Percentiles rank a stretch among this genome's conserved stretches.
These are phyloP conservation scores for Pigoraptor vietnamica DNA, from an alignment of 78 protist genomes.

Conservation along the genomic window DNA sequence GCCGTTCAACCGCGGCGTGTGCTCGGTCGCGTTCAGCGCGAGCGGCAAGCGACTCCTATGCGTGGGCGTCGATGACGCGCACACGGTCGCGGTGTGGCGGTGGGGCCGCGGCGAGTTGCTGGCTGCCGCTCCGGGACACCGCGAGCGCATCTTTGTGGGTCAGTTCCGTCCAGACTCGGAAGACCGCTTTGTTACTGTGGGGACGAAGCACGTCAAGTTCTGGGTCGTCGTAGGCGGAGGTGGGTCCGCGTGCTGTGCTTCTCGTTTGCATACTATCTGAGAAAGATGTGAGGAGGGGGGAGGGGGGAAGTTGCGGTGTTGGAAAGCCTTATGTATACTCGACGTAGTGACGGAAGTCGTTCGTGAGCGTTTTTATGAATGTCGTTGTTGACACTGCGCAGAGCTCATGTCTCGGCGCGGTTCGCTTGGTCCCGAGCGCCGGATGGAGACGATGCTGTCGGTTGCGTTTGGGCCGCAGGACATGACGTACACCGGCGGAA, in stretches of 20 bases:
- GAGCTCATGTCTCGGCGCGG: neutral
- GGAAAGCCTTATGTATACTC: too few relatives aligned
- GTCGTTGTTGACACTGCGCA: too few relatives aligned
- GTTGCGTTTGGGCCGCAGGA: neutral
- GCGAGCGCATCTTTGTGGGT: neutral
- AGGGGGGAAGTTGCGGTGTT: too few relatives aligned
- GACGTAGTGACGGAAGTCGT: too few relatives aligned
- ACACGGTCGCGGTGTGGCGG: conserved; percentile 34
- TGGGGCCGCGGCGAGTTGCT: conserved; percentile 24
- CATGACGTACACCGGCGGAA: neutral
- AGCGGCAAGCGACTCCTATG: conserved; percentile 28
- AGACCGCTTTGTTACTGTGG: conserved; percentile 35
- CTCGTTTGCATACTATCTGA: neutral
- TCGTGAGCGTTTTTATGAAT: too few relatives aligned
- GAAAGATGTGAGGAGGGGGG: too few relatives aligned
- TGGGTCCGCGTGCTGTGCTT: neutral
- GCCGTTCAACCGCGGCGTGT: conserved; percentile 19
- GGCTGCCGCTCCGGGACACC: conserved; percentile 2
- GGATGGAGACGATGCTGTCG: neutral
- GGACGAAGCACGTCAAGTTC: conserved; percentile 31
- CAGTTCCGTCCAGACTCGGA: neutral
- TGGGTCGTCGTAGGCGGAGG: conserved; percentile 20
- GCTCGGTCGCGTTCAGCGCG: conserved; percentile 15
- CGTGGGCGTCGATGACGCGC: conserved; percentile 39
- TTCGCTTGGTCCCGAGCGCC: neutral